Percentiles rank a stretch among this genome's conserved stretches.
These are phyloP conservation scores for Fusarium hainanense DNA, from an alignment of 2,329 filamentous ascomycete genomes.

Conservation along the genomic window DNA sequence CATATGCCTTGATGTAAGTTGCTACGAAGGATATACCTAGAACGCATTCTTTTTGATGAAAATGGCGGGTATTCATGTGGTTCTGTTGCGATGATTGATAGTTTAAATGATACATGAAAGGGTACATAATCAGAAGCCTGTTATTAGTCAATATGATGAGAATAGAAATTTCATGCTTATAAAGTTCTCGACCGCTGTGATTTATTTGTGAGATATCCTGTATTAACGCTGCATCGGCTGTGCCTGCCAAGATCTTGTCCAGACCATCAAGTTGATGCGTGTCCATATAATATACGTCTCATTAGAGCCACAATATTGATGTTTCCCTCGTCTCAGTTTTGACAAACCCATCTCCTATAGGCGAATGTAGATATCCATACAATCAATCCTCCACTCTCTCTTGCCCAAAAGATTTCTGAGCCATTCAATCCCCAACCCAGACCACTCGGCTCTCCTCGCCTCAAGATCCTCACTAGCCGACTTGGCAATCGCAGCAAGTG, in stretches of 20 bases:
- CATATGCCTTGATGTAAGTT: slow-evolving; percentile 43
- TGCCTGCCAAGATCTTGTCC: background rate
- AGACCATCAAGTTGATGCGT: background rate
- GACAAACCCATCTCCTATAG: slow-evolving; percentile 60
- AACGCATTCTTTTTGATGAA: slow-evolving; percentile 41
- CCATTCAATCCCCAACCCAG: slow-evolving; percentile 86
- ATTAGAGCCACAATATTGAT: slow-evolving; percentile 6
- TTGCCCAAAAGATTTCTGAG: slow-evolving; percentile 81
- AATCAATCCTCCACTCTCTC: slow-evolving; percentile 91
- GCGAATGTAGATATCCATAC: slow-evolving; percentile 86
- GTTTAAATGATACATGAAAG: slow-evolving; percentile 41
- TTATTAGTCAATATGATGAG: slow-evolving; percentile 32
- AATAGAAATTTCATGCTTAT: slow-evolving; percentile 35
- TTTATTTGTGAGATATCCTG: slow-evolving; percentile 10
- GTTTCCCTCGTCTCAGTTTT: background rate
- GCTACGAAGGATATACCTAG: slow-evolving; percentile 46
- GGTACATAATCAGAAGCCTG: slow-evolving; percentile 37
- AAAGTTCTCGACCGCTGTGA: background rate
- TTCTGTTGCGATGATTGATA: slow-evolving; percentile 35
- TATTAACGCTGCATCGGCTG: slow-evolving; percentile 11
- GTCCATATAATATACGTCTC: slow-evolving; percentile 12
- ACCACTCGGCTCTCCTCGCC: slow-evolving; percentile 72
- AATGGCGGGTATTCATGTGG: slow-evolving; percentile 26
- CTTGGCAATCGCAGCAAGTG: slow-evolving; percentile 73
- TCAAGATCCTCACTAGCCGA: slow-evolving; percentile 72